These are phyloP conservation scores for Termitomyces sp. DNA, from an alignment of 768 basidiomycete genomes.

Conservation along the genomic window DNA sequence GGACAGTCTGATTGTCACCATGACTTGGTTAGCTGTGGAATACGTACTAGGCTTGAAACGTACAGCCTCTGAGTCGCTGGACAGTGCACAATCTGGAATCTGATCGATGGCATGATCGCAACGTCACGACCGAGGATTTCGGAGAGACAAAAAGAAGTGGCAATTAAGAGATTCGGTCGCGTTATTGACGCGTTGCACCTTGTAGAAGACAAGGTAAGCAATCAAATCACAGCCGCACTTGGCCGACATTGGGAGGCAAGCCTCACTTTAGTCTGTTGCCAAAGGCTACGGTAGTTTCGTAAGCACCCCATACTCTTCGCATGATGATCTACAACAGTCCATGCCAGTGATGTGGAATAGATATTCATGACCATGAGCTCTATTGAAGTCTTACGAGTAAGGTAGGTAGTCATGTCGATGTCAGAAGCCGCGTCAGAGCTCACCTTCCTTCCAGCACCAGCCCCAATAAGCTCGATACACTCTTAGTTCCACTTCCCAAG, in stretches of 20 bases:
- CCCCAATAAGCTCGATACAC: not conserved
- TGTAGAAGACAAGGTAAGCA: not conserved
- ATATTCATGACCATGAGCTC: not conserved
- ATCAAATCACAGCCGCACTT: not conserved
- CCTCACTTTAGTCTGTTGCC: not conserved
- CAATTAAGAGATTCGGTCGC: too few relatives aligned
- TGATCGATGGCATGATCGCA: too few relatives aligned
- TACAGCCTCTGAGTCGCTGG: too few relatives aligned
- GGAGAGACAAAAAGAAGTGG: too few relatives aligned
- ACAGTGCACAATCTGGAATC: too few relatives aligned
- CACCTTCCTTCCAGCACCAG: not conserved
- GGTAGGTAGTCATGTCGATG: not conserved
- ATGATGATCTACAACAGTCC: not conserved
- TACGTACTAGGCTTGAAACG: too few relatives aligned
- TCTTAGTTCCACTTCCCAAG: conserved; percentile 67
- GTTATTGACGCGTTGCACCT: too few relatives aligned
- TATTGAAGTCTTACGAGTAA: not conserved
- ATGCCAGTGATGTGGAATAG: not conserved
- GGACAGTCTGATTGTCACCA: not conserved
- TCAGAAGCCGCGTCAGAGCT: not conserved
- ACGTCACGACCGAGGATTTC: too few relatives aligned
- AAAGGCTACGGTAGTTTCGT: not conserved
- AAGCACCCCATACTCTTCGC: not conserved
- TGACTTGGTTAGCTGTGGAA: too few relatives aligned
- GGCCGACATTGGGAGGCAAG: too few relatives aligned